Base-by-base conservation (phyloP, 352 stramenopile genomes). In the Nannochloropsis limnetica region DNA sequence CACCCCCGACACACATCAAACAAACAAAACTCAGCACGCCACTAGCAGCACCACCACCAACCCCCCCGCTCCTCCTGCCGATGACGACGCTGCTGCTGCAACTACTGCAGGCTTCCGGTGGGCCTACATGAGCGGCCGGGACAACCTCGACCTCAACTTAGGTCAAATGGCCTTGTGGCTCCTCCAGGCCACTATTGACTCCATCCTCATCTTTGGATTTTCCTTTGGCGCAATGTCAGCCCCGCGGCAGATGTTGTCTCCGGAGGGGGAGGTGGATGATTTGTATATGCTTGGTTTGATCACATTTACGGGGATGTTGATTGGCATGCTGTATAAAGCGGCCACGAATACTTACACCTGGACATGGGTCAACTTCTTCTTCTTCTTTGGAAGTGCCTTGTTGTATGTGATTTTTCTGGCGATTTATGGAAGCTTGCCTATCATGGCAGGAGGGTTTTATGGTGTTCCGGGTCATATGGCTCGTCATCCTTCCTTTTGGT, bases 141-240 rank as follows among this genome's bases (percentile, higher is more conserved):
- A 61, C 6, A 86, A 87, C 79, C 28, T 84, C 28, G 81, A 86
- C 29, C 80, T 88, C 0, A 87, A 86, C 54, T n/a, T 87, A 4
- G 32, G 37, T 49, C 74, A 80, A 23, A 84, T 81, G 29, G 80
- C 17, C 0, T 69, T 54, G n/a, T 85, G 81, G 32, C 25, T 88
- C 45, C 17, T 86, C 31, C 86, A 89, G 45, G 86, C 86, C 14
- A 74, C 87, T 1, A 6, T 88, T 28, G 81, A 89, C 83, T 86
- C 80, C 43, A 27, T 88, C 1, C 32, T 89, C 17, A 54, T 89
- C 1, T 89, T 87, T 82, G 28, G 28, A 17, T 54, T 81, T 14
- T 81, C 80, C 22, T 88, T 84, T 0, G 81, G 15, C 0, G 27
- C 32, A 11, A 85, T 81, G 45, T 81, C 28, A 68, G 11, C 28